phyloP scores from a whole-genome alignment of 441 rosid genomes.

The Bocquillonia castaneifolia region DNA sequence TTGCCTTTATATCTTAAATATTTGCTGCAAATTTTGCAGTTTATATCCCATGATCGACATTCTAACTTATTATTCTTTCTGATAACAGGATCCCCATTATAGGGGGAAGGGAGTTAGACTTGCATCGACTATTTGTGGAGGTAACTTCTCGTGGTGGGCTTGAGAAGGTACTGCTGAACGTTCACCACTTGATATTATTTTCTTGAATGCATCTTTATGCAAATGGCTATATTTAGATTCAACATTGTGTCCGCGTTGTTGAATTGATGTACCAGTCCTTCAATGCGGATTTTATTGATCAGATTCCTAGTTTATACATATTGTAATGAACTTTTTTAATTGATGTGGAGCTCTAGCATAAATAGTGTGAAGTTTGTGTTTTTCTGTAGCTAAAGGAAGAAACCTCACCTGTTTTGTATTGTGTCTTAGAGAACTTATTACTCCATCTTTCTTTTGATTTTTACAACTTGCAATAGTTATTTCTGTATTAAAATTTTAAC shows the following conservation, averaged over 20 bases:
- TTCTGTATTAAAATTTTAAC: neutral
- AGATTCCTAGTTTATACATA: neutral
- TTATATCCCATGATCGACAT: neutral
- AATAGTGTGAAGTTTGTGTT: neutral
- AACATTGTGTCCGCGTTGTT: neutral
- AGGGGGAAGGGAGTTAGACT: slow-evolving; percentile 82
- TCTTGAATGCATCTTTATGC: neutral
- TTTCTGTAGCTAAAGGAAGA: too few relatives aligned
- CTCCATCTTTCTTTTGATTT: neutral
- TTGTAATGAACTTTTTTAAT: neutral
- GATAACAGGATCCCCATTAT: slow-evolving; percentile 78
- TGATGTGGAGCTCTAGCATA: neutral
- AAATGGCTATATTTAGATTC: neutral
- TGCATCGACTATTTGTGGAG: slow-evolving; percentile 86
- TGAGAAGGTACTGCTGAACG: slow-evolving; percentile 55
- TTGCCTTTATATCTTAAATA: neutral
- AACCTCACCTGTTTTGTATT: neutral
- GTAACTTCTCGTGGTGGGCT: slow-evolving; percentile 95
- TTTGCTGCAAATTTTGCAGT: neutral
- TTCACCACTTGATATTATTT: neutral
- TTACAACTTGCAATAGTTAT: neutral
- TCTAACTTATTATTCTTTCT: slow-evolving; percentile 6
- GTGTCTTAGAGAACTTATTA: too few relatives aligned
- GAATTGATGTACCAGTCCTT: neutral
- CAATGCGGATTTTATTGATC: neutral